Percentiles rank a stretch among this genome's conserved stretches.
phyloP scores from a whole-genome alignment of 768 basidiomycete genomes.

The Exidia glandulosa region DNA sequence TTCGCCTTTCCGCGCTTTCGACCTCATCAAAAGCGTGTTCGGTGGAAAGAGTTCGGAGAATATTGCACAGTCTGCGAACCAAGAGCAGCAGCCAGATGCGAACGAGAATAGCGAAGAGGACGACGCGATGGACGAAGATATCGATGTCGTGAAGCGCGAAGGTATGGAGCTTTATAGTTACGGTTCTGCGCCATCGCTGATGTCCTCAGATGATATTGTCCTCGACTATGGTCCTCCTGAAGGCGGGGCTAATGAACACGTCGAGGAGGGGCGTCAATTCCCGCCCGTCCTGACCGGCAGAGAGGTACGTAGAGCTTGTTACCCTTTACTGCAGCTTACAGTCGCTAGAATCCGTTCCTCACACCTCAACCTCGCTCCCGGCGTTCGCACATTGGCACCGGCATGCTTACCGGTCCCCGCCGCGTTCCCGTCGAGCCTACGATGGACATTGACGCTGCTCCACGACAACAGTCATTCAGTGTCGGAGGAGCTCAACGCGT shows the following conservation, averaged over 20 bases:
- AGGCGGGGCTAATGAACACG: neutral
- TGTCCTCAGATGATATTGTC: neutral
- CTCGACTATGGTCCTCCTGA: neutral
- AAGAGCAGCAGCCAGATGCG: no score
- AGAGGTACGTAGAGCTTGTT: no score
- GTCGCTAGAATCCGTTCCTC: neutral
- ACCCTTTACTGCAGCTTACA: neutral
- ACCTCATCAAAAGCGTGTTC: neutral
- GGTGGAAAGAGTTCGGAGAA: neutral
- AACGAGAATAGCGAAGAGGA: neutral
- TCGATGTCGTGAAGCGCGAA: neutral
- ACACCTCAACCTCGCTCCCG: neutral
- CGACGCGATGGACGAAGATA: neutral
- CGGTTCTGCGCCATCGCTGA: neutral
- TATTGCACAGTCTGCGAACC: neutral
- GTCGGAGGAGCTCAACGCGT: slow-evolving; percentile 2
- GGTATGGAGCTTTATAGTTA: neutral
- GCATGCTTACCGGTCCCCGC: slow-evolving; percentile 28
- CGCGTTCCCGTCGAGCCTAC: slow-evolving; percentile 38
- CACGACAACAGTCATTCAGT: slow-evolving; percentile 26
- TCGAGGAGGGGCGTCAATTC: no score
- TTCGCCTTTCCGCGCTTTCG: neutral
- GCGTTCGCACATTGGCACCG: slow-evolving; percentile 32
- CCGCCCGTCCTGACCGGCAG: no score
- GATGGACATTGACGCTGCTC: slow-evolving; percentile 48